Percentiles rank a stretch among this genome's conserved stretches.
Evolutionary conservation across 2,329 filamentous ascomycete genomes (phyloP).

Genomic region (Phialophora chinensis): DNA sequence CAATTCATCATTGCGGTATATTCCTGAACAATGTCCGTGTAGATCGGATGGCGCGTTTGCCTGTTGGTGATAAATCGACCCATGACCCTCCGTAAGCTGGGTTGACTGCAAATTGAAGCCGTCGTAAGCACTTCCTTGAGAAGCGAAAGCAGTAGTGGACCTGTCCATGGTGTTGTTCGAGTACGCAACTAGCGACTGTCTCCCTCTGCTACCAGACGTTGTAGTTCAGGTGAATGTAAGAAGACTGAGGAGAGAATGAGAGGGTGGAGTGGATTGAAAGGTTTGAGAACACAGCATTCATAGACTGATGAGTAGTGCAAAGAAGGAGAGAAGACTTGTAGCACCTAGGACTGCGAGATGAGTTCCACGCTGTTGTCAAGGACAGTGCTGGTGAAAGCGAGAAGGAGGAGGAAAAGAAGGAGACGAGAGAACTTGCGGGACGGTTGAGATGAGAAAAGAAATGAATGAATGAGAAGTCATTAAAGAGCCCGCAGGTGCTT

Average conservation of each 20-base stretch:
- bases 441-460: background rate
- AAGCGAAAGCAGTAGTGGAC: background rate
- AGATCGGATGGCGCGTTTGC: background rate
- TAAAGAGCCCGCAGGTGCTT: background rate
- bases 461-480: background rate
- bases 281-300: background rate
- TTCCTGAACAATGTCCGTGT: background rate
- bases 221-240: background rate
- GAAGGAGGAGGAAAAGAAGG: background rate
- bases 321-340: background rate
- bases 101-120: background rate
- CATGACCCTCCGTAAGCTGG: background rate
- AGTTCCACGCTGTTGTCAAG: background rate
- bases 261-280: background rate
- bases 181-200: background rate
- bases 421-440: background rate
- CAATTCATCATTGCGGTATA: background rate
- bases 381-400: background rate
- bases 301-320: background rate
- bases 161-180: background rate
- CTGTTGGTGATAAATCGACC: background rate
- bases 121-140: background rate
- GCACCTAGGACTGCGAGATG: background rate
- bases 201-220: background rate
- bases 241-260: background rate